Percentiles rank a stretch among this genome's conserved stretches.
Evolutionary conservation across 805 yeast genomes (phyloP).

Genomic region (Maudiozyma barnettii): DNA sequence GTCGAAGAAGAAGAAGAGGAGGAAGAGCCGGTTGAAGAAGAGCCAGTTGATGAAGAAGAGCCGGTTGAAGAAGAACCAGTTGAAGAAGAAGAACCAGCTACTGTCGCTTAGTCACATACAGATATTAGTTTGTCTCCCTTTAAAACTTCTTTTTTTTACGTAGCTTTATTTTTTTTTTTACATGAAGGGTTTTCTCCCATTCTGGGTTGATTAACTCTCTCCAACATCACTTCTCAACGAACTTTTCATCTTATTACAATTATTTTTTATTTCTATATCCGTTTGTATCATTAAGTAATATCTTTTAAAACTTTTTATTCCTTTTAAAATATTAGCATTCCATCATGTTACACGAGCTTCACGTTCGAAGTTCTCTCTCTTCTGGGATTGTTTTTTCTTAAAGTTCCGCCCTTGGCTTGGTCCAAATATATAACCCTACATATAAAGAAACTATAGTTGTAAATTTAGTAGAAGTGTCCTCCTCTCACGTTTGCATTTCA

Average conservation of each 20-base stretch:
- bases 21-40: not conserved
- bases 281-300: not conserved
- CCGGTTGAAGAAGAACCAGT: not conserved
- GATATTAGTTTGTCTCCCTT: too few relatives aligned
- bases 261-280: not conserved
- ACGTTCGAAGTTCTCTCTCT: too few relatives aligned
- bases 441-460: too few relatives aligned
- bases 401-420: too few relatives aligned
- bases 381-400: too few relatives aligned
- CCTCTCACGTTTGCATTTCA: too few relatives aligned
- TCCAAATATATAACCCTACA: not conserved
- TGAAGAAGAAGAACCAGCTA: not conserved
- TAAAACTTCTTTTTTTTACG: not conserved
- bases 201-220: too few relatives aligned
- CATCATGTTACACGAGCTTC: not conserved
- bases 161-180: not conserved
- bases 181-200: not conserved
- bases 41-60: not conserved
- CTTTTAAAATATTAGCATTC: not conserved
- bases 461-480: too few relatives aligned
- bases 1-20: conserved; percentile 1
- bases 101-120: not conserved
- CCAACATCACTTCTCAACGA: not conserved
- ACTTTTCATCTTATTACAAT: not conserved
- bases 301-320: not conserved